Evolutionary conservation across 1,284 basidiomycete genomes (phyloP), one percentile per base, ranked within the genome.

Genomic region (Omphalotus olearius): DNA sequence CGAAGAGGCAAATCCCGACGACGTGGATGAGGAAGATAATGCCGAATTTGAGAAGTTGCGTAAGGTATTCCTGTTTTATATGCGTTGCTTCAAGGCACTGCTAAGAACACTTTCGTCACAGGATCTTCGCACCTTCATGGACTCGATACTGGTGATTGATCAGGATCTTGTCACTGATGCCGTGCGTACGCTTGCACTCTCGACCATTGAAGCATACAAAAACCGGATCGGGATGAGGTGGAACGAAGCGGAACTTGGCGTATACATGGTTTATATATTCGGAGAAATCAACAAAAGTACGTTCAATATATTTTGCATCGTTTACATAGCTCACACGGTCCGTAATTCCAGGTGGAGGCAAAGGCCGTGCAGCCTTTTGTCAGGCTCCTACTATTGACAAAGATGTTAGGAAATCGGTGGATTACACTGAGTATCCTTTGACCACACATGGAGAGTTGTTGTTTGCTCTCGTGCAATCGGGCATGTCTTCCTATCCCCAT

Each of bases 361-460:
- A 90, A 65, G 89, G 89, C 18, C 79, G 87, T 17, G 74, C 80
- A 16, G 85, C 86, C 6, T 92, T 91, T 62, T 88, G 86, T 63
- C 75, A 83, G 52, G 78, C 82, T 6, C 85, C 87, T 14, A 68
- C 75, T 16, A 42, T 44, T 3, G 77, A 81, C 11, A 85, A 80
- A 62, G 87, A 89, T 26, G 80, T 75, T 60, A 72, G 80, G 49
- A 88, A 79, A 62, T 74, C 75, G 11, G 79, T 85, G 39, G 84
- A 95, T 66, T 96, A 92, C 66, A 83, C 85, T 5, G 82, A 84
- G 56, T 94, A 87, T 64, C 91, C 95, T 13, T 75, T 98, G 30
- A 98, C 95, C 2, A 77, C 83, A 2, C 89, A 95, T 52, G 97
- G 98, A 35, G 90, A 97, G 66, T 85, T 98, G 74, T 73, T 99